Conservation (phyloP, 805 yeast species). For the Lachancea nothofagi region DNA sequence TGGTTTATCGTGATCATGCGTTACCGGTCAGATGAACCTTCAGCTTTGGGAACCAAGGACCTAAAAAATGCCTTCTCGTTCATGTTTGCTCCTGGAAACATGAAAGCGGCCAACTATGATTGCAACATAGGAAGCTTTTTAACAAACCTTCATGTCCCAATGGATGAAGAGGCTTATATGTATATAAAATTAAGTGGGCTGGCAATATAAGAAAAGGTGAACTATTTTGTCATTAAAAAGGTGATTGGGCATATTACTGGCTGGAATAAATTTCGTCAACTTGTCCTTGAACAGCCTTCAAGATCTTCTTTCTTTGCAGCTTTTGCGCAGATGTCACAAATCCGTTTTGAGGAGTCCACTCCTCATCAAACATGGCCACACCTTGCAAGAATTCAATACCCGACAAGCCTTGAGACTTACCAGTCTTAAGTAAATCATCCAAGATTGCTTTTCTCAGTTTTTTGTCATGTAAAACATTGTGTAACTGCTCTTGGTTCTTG, state of each 20-base stretch:
- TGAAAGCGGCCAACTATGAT: too few relatives aligned
- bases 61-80: too few relatives aligned
- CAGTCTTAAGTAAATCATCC: slow-evolving; percentile 64
- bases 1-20: too few relatives aligned
- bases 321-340: slow-evolving; percentile 94
- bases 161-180: too few relatives aligned
- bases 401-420: slow-evolving; percentile 68
- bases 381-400: slow-evolving; percentile 86
- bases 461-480: slow-evolving; percentile 46
- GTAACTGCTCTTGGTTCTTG: slow-evolving; percentile 44
- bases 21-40: too few relatives aligned
- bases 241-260: neutral
- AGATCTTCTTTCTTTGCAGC: slow-evolving; percentile 86
- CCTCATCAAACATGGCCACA: slow-evolving; percentile 72
- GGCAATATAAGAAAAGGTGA: too few relatives aligned
- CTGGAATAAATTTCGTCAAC: slow-evolving; percentile 60
- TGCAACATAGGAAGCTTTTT: too few relatives aligned
- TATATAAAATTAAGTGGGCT: too few relatives aligned
- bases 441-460: slow-evolving; percentile 51
- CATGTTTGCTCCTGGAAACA: too few relatives aligned
- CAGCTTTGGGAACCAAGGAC: too few relatives aligned
- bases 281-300: slow-evolving; percentile 57
- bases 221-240: too few relatives aligned
- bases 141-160: too few relatives aligned
- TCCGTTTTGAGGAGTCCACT: slow-evolving; percentile 98